phyloP scores from a whole-genome alignment of 2,329 filamentous ascomycete genomes.

The Ceratocystis ficicola region DNA sequence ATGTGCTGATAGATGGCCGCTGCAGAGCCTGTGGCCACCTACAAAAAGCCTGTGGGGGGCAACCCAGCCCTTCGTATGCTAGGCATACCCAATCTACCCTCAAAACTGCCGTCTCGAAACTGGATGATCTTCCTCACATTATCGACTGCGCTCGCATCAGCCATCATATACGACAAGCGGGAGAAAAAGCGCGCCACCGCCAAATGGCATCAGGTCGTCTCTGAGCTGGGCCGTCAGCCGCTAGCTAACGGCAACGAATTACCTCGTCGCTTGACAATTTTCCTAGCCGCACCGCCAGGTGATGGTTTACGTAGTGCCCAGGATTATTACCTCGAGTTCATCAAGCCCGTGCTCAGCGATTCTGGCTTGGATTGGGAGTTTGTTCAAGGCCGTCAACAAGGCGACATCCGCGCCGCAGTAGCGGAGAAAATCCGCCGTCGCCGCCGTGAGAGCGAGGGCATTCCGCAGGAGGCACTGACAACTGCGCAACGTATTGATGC shows the following conservation, averaged over 20 bases:
- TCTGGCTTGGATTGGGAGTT: slow-evolving; percentile 94
- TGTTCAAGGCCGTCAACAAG: slow-evolving; percentile 78
- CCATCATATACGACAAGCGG: slow-evolving; percentile 81
- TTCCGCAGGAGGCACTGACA: slow-evolving; percentile 37
- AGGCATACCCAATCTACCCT: slow-evolving; percentile 71
- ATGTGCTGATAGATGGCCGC: slow-evolving; percentile 2
- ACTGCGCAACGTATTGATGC: slow-evolving; percentile 47
- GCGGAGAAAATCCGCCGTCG: slow-evolving; percentile 74
- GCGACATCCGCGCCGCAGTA: slow-evolving; percentile 77
- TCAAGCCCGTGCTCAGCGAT: slow-evolving; percentile 82
- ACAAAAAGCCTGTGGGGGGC: slow-evolving; percentile 25
- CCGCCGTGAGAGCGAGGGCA: slow-evolving; percentile 46
- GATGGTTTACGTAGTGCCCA: slow-evolving; percentile 76
- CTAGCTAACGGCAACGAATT: slow-evolving; percentile 56
- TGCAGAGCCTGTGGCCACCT: slow-evolving; percentile 9
- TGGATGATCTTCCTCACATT: slow-evolving; percentile 92
- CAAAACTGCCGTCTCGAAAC: slow-evolving; percentile 83
- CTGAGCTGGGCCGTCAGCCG: slow-evolving; percentile 68
- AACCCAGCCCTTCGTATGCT: slow-evolving; percentile 69
- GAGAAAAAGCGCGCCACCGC: slow-evolving; percentile 76
- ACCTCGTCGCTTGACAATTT: slow-evolving; percentile 74
- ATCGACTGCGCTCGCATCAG: slow-evolving; percentile 62
- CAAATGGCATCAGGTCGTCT: slow-evolving; percentile 76
- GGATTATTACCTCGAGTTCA: slow-evolving; percentile 90
- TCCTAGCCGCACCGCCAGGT: slow-evolving; percentile 72